phyloP scores from a whole-genome alignment of 2,329 filamentous ascomycete species.

The Fusarium sp. region DNA sequence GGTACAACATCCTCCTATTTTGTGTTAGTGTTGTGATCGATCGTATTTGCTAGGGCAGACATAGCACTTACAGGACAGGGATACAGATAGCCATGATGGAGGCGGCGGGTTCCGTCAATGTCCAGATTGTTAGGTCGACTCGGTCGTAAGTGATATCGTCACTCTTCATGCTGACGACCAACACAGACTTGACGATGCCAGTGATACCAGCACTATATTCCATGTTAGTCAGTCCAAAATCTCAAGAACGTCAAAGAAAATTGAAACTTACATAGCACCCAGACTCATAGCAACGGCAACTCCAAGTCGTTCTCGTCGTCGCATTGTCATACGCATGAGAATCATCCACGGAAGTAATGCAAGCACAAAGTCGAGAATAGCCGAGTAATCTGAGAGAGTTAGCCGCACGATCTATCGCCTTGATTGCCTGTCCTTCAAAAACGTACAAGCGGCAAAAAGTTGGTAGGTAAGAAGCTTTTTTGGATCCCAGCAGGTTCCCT shows the following conservation, averaged over 20 bases:
- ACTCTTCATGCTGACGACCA: conserved; percentile 52
- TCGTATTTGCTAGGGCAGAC: fast-evolving
- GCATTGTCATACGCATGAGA: conserved; percentile 52
- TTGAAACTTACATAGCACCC: conserved; percentile 50
- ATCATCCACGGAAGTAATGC: conserved; percentile 54
- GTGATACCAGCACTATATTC: conserved; percentile 50
- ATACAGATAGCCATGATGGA: conserved; percentile 56
- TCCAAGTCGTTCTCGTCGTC: conserved; percentile 52
- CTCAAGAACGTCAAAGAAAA: fast-evolving
- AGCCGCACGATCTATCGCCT: neutral
- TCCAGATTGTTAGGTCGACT: conserved; percentile 55
- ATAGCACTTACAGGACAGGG: conserved; percentile 50
- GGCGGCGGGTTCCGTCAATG: conserved; percentile 52
- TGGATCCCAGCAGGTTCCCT: conserved; percentile 52
- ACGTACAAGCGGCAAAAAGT: conserved; percentile 52
- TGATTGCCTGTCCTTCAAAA: fast-evolving
- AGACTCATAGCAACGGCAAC: conserved; percentile 55
- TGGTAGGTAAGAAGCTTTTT: conserved; percentile 48
- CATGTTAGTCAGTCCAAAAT: conserved; percentile 5
- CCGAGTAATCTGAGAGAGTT: conserved; percentile 50
- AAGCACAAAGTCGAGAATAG: conserved; percentile 53
- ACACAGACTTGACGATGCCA: conserved; percentile 53
- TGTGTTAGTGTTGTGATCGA: conserved; percentile 1
- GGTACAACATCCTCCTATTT: conserved; percentile 53
- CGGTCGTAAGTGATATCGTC: conserved; percentile 53